Percentiles rank a stretch among this genome's conserved stretches.
Conservation (phyloP, 371 early-diverging fungal genomes). For the Zychaea mexicana region DNA sequence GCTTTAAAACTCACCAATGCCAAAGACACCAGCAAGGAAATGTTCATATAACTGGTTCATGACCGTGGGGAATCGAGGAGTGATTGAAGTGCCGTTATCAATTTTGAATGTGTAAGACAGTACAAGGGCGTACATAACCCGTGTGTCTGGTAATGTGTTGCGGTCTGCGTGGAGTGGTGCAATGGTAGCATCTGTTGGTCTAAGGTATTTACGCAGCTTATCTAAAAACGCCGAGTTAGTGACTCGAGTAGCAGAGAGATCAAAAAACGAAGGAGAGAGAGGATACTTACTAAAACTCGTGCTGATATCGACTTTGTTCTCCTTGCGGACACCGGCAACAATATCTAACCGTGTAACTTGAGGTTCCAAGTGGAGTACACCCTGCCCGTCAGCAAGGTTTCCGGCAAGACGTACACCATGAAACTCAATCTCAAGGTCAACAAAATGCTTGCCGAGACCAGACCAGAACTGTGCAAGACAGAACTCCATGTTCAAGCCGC, state of each 20-base stretch:
- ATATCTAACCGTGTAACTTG: constrained; percentile 74
- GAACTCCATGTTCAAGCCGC: constrained; percentile 77
- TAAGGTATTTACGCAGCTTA: constrained; percentile 66
- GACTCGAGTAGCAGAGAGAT: too few species aligned
- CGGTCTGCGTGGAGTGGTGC: constrained; percentile 72
- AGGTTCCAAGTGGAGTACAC: constrained; percentile 45
- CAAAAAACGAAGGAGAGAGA: neutral
- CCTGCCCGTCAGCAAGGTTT: constrained; percentile 60
- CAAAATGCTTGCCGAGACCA: constrained; percentile 67
- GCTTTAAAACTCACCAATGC: constrained; percentile 33
- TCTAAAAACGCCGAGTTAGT: too few species aligned
- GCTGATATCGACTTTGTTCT: constrained; percentile 66
- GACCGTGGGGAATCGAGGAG: constrained; percentile 67
- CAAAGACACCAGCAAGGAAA: constrained; percentile 54
- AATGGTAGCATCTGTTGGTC: constrained; percentile 68
- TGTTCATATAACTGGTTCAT: constrained; percentile 67
- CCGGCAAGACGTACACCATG: constrained; percentile 76
- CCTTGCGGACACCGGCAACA: constrained; percentile 67
- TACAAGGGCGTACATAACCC: constrained; percentile 70
- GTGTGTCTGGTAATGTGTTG: constrained; percentile 72
- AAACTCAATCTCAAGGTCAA: constrained; percentile 78
- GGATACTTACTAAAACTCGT: constrained; percentile 45
- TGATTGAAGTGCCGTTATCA: constrained; percentile 49
- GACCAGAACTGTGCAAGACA: constrained; percentile 90
- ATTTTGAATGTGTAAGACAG: constrained; percentile 73